Percentiles rank a stretch among this genome's conserved stretches.
Evolutionary conservation across 208 protist genomes (phyloP).

Genomic region (Acanthamoeba lenticulata): DNA sequence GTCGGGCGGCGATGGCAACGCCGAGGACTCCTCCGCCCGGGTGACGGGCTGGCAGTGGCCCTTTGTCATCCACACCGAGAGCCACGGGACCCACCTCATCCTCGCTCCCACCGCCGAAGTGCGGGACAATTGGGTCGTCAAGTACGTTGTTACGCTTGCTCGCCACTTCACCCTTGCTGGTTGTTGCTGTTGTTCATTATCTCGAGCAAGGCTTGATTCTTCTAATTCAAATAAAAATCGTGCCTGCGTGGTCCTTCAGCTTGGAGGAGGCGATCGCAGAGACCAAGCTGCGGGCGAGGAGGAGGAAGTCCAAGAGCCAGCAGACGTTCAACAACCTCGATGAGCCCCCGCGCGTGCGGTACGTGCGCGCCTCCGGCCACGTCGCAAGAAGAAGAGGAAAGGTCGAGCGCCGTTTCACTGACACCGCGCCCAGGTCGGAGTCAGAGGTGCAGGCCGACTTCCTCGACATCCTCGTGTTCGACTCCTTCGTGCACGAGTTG

Average conservation of each 20-base stretch:
- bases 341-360: neutral
- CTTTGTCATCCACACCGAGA: slow-evolving; percentile 4
- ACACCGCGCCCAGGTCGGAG: neutral
- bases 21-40: neutral
- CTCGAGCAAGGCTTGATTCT: neutral
- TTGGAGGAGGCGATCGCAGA: neutral
- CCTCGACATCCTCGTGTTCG: slow-evolving; percentile 28
- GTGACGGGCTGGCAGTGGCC: neutral
- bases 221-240: neutral
- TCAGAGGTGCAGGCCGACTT: slow-evolving; percentile 35
- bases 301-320: neutral
- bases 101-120: slow-evolving; percentile 10
- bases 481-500: slow-evolving; percentile 10
- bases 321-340: neutral
- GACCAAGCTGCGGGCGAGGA: neutral
- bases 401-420: no score
- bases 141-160: neutral
- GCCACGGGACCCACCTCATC: slow-evolving; percentile 13
- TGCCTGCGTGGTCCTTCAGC: neutral
- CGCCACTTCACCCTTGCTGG: no score
- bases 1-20: neutral
- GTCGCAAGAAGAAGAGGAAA: neutral
- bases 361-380: no score
- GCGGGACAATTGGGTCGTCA: neutral
- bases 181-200: neutral